phyloP scores from a whole-genome alignment of 805 yeast genomes.

The Cyberlindnera petersonii region DNA sequence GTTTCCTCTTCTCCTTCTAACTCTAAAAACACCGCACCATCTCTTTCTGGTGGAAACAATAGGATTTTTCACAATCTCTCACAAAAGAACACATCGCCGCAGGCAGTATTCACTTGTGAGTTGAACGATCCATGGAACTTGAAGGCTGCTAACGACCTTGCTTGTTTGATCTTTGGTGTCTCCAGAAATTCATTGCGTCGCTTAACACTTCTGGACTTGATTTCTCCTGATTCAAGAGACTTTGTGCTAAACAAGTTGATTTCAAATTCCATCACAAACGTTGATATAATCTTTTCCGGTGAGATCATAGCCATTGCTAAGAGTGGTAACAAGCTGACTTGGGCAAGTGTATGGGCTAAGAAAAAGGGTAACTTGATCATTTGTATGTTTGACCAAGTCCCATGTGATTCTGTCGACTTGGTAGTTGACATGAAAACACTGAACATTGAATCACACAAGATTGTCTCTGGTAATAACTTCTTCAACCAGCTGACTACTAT shows the following conservation, averaged over 20 bases:
- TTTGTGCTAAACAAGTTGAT: conserved; percentile 58
- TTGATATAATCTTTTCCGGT: conserved; percentile 67
- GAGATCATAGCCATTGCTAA: conserved; percentile 77
- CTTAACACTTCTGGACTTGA: conserved; percentile 67
- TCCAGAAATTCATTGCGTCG: conserved; percentile 59
- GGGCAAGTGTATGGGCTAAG: conserved; percentile 93
- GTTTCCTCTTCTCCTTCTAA: conserved; percentile 7
- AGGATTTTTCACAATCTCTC: conserved; percentile 64
- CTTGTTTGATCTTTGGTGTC: conserved; percentile 82
- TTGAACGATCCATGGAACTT: conserved; percentile 73
- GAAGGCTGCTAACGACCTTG: conserved; percentile 83
- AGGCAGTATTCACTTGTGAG: conserved; percentile 81
- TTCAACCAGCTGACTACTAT: conserved; percentile 14
- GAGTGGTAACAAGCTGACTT: conserved; percentile 60
- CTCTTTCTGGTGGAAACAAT: conserved; percentile 22
- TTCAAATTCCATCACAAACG: conserved; percentile 28
- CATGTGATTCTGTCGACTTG: conserved; percentile 62
- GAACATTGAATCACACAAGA: conserved; percentile 21
- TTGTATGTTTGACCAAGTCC: conserved; percentile 85
- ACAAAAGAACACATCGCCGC: conserved; percentile 69
- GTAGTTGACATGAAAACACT: conserved; percentile 31
- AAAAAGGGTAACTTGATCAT: conserved; percentile 64
- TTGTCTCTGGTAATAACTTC: conserved; percentile 24
- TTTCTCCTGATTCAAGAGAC: conserved; percentile 70
- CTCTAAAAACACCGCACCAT: conserved; percentile 2